Percentiles rank a stretch among this genome's conserved stretches.
Evolutionary conservation across 73 alveolate species (phyloP).

Genomic region (Symbiodinium pilosum): DNA sequence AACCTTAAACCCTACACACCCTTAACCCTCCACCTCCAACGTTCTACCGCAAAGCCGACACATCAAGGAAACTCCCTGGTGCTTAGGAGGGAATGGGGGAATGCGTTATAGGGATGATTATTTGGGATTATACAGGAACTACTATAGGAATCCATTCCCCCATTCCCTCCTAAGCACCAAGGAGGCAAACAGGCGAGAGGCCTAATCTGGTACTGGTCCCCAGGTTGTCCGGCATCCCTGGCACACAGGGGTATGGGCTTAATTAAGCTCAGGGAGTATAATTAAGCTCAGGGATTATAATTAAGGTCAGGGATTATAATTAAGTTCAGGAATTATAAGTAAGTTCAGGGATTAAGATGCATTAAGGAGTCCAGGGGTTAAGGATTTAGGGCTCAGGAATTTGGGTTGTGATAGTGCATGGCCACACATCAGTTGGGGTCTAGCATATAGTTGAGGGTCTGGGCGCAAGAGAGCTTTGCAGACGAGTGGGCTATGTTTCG

Average conservation of each 20-base stretch:
- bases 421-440: too few relatives aligned
- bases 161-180: too few relatives aligned
- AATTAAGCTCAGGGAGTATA: not conserved
- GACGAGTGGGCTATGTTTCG: too few relatives aligned
- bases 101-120: too few relatives aligned
- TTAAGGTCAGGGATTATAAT: not conserved
- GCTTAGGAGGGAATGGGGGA: too few relatives aligned
- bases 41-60: not conserved
- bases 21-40: not conserved
- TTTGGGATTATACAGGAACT: too few relatives aligned
- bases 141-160: too few relatives aligned
- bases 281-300: not conserved
- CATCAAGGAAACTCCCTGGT: too few relatives aligned
- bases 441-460: too few relatives aligned
- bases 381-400: not conserved
- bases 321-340: not conserved
- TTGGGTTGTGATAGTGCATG: too few relatives aligned
- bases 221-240: constrained; percentile 90
- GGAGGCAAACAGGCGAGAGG: too few relatives aligned
- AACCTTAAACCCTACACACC: not conserved
- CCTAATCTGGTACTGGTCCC: constrained; percentile 73
- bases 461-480: too few relatives aligned
- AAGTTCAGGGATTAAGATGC: not conserved
- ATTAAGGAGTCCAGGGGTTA: not conserved
- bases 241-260: not conserved